A percentile compares a stretch with the other conserved stretches of the same genome.
Evolutionary conservation across 2,329 filamentous ascomycete species (phyloP).

Genomic region (Talaromyces albobiverticillius): DNA sequence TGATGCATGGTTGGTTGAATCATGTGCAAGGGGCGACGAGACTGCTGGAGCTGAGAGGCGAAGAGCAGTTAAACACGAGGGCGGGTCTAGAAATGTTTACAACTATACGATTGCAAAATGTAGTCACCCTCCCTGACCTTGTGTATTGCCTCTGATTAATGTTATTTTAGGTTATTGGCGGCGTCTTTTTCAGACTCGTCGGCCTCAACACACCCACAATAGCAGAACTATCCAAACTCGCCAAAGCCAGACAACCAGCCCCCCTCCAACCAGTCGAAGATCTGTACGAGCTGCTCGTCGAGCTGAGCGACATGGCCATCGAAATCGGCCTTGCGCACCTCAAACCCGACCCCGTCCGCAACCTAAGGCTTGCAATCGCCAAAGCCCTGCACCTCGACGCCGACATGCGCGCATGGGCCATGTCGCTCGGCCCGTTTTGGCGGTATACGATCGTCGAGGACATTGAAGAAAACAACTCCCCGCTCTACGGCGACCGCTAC

Average conservation of each 20-base stretch:
- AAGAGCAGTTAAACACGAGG: constrained; percentile 11
- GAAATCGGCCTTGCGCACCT: constrained; percentile 1
- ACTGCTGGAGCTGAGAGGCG: constrained; percentile 18
- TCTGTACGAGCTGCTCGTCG: constrained; percentile 16
- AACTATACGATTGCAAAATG: constrained; percentile 13
- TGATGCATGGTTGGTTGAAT: constrained; percentile 16
- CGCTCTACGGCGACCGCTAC: constrained; percentile 17
- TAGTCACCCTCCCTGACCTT: constrained; percentile 7
- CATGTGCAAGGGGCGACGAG: constrained; percentile 17
- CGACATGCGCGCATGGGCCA: constrained; percentile 15
- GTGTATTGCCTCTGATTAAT: constrained; percentile 11
- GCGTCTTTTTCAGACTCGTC: background rate
- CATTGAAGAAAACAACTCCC: background rate
- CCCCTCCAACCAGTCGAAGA: constrained; percentile 10
- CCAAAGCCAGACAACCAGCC: background rate
- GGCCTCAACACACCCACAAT: constrained; percentile 11
- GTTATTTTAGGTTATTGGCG: constrained; percentile 8
- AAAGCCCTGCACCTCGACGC: constrained; percentile 16
- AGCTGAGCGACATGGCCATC: constrained; percentile 16
- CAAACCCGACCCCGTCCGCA: background rate
- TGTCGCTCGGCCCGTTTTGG: constrained; percentile 16
- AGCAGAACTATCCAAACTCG: constrained; percentile 12
- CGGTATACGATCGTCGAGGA: constrained; percentile 15
- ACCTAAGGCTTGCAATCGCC: background rate
- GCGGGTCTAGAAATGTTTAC: constrained; percentile 14